Conservation (phyloP, 805 yeast genomes). For the Isabelozyma rhagii region DNA sequence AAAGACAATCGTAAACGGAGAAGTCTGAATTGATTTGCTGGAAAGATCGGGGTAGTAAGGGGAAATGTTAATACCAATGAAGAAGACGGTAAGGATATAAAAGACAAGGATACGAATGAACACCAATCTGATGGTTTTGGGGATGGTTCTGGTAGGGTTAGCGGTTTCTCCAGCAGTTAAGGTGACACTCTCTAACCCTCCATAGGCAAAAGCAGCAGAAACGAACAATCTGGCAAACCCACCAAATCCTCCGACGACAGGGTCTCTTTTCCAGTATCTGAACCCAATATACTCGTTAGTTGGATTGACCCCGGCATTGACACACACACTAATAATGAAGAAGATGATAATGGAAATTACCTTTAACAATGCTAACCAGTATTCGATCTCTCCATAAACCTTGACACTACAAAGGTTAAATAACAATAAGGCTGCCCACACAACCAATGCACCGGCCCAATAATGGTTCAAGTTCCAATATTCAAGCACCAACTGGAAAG, state of each 20-base stretch:
- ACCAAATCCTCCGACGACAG: conserved; percentile 48
- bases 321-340: conserved; percentile 53
- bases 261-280: conserved; percentile 49
- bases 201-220: conserved; percentile 50
- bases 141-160: conserved; percentile 27
- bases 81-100: conserved; percentile 34
- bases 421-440: conserved; percentile 49
- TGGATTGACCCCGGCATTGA: conserved; percentile 56
- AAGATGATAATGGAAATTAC: conserved; percentile 55
- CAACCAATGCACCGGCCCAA: conserved; percentile 50
- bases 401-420: conserved; percentile 38
- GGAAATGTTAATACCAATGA: conserved; percentile 42
- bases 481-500: conserved; percentile 41
- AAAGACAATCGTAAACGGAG: conserved; percentile 43
- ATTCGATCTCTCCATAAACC: conserved; percentile 42
- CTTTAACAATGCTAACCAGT: conserved; percentile 35
- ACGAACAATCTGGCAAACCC: conserved; percentile 52
- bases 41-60: conserved; percentile 33
- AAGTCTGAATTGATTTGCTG: conserved; percentile 25
- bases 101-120: conserved; percentile 33
- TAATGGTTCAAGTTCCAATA: conserved; percentile 50
- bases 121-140: conserved; percentile 27
- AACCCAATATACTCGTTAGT: conserved; percentile 38
- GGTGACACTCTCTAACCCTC: conserved; percentile 44
- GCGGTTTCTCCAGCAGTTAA: conserved; percentile 34